Percentiles rank a stretch among this genome's conserved stretches.
Conservation (phyloP, 2,329 filamentous ascomycete genomes). For the Neonectria hederae region DNA sequence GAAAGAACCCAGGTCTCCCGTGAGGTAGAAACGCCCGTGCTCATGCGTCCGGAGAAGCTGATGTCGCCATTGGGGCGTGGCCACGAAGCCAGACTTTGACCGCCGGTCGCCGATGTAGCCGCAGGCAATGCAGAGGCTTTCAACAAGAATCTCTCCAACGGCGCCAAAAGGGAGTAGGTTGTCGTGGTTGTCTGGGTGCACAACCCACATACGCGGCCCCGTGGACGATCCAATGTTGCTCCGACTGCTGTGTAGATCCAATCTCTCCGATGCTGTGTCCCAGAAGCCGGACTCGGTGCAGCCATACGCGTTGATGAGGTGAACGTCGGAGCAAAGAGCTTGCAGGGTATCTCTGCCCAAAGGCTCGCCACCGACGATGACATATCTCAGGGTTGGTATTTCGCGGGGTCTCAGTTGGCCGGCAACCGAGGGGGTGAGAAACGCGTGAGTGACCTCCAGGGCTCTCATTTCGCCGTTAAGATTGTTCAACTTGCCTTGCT, state of each 20-base stretch:
- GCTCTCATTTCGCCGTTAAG: slow-evolving; percentile 21
- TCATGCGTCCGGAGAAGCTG: neutral
- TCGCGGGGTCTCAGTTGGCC: slow-evolving; percentile 20
- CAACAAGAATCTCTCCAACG: slow-evolving; percentile 25
- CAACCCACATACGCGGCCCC: slow-evolving; percentile 24
- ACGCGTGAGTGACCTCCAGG: slow-evolving; percentile 23
- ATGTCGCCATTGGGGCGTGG: neutral
- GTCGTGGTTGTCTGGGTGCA: slow-evolving; percentile 23
- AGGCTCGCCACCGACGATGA: slow-evolving; percentile 25
- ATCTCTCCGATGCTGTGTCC: slow-evolving; percentile 13
- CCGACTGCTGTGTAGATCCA: slow-evolving; percentile 13
- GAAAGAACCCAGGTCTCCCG: slow-evolving; percentile 12
- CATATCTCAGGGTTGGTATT: slow-evolving; percentile 20
- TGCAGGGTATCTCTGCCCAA: slow-evolving; percentile 23
- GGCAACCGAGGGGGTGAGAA: slow-evolving; percentile 24
- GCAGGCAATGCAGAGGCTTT: slow-evolving; percentile 19
- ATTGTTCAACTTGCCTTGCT: slow-evolving; percentile 21
- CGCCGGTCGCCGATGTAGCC: slow-evolving; percentile 19
- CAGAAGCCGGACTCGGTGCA: slow-evolving; percentile 18
- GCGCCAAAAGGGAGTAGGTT: slow-evolving; percentile 21
- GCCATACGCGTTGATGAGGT: slow-evolving; percentile 25
- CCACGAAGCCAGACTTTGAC: slow-evolving; percentile 1
- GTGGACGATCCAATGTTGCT: slow-evolving; percentile 19
- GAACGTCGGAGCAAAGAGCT: slow-evolving; percentile 12
- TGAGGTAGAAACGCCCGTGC: slow-evolving; percentile 5